Percentiles rank a stretch among this genome's conserved stretches.
phyloP scores from a whole-genome alignment of 108 stramenopile species.

The Chaetoceros tenuissimus region DNA sequence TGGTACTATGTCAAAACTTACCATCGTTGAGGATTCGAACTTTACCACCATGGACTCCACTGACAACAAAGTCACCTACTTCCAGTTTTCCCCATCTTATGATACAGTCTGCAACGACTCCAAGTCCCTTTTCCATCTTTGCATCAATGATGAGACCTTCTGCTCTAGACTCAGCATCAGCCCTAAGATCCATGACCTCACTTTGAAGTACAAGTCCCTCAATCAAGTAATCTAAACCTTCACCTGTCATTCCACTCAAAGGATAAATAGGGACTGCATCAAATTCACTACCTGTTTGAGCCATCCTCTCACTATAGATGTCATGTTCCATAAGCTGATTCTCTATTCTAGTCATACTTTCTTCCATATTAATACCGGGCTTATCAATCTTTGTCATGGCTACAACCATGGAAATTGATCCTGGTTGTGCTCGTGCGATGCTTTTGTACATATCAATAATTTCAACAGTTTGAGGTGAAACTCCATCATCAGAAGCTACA shows the following conservation, averaged over 20 bases:
- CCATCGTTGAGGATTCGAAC: conserved; percentile 73
- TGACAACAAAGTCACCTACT: conserved; percentile 66
- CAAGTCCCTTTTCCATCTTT: conserved; percentile 69
- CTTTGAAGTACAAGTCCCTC: conserved; percentile 72
- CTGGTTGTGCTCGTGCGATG: conserved; percentile 55
- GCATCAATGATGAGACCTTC: conserved; percentile 79
- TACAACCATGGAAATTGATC: conserved; percentile 79
- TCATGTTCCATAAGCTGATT: conserved; percentile 85
- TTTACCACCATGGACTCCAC: conserved; percentile 51
- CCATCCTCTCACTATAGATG: conserved; percentile 54
- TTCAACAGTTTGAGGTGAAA: conserved; percentile 91
- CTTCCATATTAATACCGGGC: conserved; percentile 75
- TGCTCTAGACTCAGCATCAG: conserved; percentile 68
- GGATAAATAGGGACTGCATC: conserved; percentile 87
- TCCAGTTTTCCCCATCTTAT: conserved; percentile 70
- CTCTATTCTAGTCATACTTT: conserved; percentile 65
- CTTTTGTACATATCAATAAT: conserved; percentile 86
- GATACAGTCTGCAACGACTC: conserved; percentile 73
- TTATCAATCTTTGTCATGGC: conserved; percentile 95
- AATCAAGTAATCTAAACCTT: conserved; percentile 85
- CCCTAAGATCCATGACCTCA: conserved; percentile 79
- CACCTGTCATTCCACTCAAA: conserved; percentile 78
- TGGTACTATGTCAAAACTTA: conserved; percentile 8
- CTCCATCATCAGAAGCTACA: conserved; percentile 94
- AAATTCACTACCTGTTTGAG: conserved; percentile 47